phyloP scores from a whole-genome alignment of 148 eudicot genomes.

The Bassia scoparia region DNA sequence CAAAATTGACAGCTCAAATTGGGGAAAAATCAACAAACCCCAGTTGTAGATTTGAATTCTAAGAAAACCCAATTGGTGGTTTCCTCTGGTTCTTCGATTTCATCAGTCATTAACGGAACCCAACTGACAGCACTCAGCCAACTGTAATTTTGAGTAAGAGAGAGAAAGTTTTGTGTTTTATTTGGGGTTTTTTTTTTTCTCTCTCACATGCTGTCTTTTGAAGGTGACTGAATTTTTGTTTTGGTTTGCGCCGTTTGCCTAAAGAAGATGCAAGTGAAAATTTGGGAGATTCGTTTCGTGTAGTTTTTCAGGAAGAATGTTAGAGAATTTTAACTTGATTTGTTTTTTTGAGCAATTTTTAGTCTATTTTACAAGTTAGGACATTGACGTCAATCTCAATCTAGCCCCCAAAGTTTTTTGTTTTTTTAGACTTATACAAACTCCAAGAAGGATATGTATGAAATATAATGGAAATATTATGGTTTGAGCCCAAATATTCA shows the following conservation, averaged over 20 bases:
- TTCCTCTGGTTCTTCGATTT: conserved; percentile 23
- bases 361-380: neutral
- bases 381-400: conserved; percentile 9
- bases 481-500: neutral
- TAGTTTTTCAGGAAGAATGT: conserved; percentile 24
- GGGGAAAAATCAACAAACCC: conserved; percentile 22
- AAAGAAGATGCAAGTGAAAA: conserved; percentile 10
- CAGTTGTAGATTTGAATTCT: conserved; percentile 17
- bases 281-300: conserved; percentile 35
- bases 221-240: conserved; percentile 3
- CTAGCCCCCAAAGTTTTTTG: neutral
- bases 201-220: conserved; percentile 12
- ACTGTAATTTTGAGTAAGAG: conserved; percentile 17
- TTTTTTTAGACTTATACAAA: neutral
- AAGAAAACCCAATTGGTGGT: conserved; percentile 27
- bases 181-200: neutral
- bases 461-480: neutral
- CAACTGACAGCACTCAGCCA: conserved; percentile 18
- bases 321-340: neutral
- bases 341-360: neutral
- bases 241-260: conserved; percentile 14
- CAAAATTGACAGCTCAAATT: conserved; percentile 15
- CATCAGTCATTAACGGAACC: conserved; percentile 29
- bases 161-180: neutral
- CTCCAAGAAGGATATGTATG: neutral